A percentile compares a stretch with the other conserved stretches of the same genome.
These are phyloP conservation scores for Lactarius akahatsu DNA, from an alignment of 768 basidiomycete genomes.

Conservation along the genomic window DNA sequence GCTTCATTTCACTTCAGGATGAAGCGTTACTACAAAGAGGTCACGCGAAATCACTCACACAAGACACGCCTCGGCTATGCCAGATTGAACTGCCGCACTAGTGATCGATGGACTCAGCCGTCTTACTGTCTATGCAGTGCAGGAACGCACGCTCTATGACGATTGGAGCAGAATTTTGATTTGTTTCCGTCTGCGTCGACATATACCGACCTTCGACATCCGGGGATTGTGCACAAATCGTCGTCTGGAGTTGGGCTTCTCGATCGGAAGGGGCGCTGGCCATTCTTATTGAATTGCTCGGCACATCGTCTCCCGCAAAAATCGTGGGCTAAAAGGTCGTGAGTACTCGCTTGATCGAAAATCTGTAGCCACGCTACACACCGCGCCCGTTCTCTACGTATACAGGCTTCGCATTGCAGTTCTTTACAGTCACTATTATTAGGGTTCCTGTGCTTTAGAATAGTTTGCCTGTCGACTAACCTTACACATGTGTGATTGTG, in stretches of 20 bases:
- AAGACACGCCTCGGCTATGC: constrained; percentile 27
- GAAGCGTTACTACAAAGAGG: background rate
- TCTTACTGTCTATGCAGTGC: background rate
- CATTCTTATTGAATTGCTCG: constrained; percentile 7
- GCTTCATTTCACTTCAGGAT: constrained; percentile 14
- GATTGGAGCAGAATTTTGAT: constrained; percentile 27
- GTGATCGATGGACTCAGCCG: constrained; percentile 1
- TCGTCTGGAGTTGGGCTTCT: background rate
- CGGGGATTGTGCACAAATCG: constrained; percentile 18
- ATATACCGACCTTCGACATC: constrained; percentile 22
- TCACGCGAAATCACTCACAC: constrained; percentile 16
- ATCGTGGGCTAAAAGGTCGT: constrained; percentile 19
- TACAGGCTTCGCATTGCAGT: constrained; percentile 26
- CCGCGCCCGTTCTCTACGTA: constrained; percentile 31
- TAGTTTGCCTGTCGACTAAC: constrained; percentile 10
- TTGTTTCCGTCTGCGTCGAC: constrained; percentile 21
- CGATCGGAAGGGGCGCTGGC: background rate
- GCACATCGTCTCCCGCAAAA: constrained; percentile 32
- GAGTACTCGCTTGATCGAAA: background rate
- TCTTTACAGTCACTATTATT: constrained; percentile 13
- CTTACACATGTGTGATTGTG: constrained; percentile 24
- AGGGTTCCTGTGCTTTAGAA: no score
- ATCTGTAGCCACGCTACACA: background rate
- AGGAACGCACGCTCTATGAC: constrained; percentile 27
- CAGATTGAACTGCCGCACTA: constrained; percentile 24